phyloP scores from a whole-genome alignment of 495 filamentous ascomycete genomes.

The Xylona heveae region DNA sequence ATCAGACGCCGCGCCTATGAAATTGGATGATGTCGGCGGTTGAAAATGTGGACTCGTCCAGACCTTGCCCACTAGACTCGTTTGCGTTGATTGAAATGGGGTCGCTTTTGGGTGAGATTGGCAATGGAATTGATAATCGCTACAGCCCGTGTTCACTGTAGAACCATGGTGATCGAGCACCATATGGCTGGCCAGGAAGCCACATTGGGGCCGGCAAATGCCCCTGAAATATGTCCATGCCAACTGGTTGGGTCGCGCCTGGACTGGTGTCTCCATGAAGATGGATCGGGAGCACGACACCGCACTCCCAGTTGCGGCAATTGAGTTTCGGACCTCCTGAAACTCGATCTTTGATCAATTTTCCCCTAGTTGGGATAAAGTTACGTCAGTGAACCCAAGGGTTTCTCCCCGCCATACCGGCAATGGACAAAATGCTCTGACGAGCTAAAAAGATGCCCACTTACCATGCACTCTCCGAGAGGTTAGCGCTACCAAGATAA shows the following conservation, averaged over 20 bases:
- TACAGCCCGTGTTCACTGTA: slow-evolving; percentile 7
- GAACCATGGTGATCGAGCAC: slow-evolving; percentile 34
- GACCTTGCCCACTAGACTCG: too few relatives aligned
- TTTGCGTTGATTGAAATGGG: too few relatives aligned
- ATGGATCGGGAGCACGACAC: slow-evolving; percentile 44
- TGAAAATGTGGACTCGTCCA: too few relatives aligned
- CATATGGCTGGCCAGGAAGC: slow-evolving; percentile 30
- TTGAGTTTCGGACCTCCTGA: slow-evolving; percentile 50
- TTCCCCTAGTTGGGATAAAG: slow-evolving; percentile 31
- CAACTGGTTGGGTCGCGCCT: slow-evolving; percentile 6
- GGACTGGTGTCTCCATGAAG: slow-evolving; percentile 7
- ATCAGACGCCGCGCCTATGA: too few relatives aligned
- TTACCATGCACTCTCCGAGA: slow-evolving; percentile 84
- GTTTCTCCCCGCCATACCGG: not conserved
- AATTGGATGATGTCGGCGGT: too few relatives aligned
- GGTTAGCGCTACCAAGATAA: slow-evolving; percentile 83
- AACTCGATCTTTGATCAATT: slow-evolving; percentile 39
- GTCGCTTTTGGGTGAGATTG: too few relatives aligned
- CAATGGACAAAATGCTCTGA: not conserved
- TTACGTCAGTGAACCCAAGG: slow-evolving; percentile 2
- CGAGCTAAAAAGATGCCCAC: slow-evolving; percentile 10
- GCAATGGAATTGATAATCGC: too few relatives aligned
- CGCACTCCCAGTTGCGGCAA: slow-evolving; percentile 92
- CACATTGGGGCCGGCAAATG: slow-evolving; percentile 53
- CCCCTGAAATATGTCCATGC: slow-evolving; percentile 30